phyloP scores from a whole-genome alignment of 345 rosid species.

The Rhizophora apiculata region DNA sequence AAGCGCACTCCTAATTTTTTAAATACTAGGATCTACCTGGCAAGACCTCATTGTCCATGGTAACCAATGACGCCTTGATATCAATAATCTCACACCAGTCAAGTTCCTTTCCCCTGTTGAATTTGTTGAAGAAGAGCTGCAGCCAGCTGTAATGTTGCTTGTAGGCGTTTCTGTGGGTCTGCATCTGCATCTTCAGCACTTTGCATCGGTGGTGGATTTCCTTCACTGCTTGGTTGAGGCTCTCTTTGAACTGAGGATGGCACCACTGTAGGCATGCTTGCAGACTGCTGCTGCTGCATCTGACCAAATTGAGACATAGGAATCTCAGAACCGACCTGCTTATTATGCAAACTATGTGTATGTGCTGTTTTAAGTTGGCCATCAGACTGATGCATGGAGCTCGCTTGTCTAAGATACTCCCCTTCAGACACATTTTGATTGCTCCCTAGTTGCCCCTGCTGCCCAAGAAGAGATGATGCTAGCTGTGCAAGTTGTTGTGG shows the following conservation, averaged over 20 bases:
- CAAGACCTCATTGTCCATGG: background rate
- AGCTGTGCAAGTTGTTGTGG: conserved; percentile 72
- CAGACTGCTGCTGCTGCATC: conserved; percentile 39
- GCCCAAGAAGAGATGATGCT: conserved; percentile 64
- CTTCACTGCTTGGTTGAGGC: conserved; percentile 15
- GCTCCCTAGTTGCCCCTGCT: conserved; percentile 47
- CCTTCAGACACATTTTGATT: conserved; percentile 26
- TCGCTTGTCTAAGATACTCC: conserved; percentile 32
- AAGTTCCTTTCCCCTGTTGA: conserved; percentile 75
- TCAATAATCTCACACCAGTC: background rate
- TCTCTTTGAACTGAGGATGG: conserved; percentile 25
- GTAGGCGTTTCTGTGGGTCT: conserved; percentile 84
- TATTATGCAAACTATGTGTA: conserved; percentile 36
- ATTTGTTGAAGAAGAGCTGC: conserved; percentile 96
- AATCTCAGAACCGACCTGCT: conserved; percentile 34
- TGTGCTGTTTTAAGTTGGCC: conserved; percentile 35
- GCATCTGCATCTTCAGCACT: conserved; percentile 54
- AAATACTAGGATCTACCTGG: background rate
- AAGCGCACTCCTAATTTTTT: background rate
- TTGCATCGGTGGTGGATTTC: conserved; percentile 15
- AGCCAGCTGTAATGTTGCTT: conserved; percentile 89
- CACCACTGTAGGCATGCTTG: conserved; percentile 21
- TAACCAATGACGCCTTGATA: background rate
- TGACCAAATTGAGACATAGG: conserved; percentile 45
- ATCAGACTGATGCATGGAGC: conserved; percentile 30